Conservation (phyloP, 805 yeast species). For the Wickerhamomyces bisporus region DNA sequence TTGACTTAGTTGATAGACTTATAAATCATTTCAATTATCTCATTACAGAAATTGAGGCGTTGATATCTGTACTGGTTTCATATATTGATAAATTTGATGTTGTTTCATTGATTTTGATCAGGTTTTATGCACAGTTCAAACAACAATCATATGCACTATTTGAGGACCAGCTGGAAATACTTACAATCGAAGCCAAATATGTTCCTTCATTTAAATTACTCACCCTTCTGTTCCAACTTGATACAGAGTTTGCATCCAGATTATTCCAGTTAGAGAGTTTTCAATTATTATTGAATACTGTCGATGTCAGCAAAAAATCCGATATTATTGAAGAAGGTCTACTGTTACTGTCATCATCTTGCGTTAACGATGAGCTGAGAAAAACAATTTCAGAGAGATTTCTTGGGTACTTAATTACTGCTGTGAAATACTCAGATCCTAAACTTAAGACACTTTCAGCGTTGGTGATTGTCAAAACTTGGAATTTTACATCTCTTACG, state of each 20-base stretch:
- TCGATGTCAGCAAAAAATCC: constrained; percentile 4
- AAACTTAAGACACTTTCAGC: constrained; percentile 32
- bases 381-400: constrained; percentile 41
- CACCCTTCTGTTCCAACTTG: constrained; percentile 13
- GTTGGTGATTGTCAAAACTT: constrained; percentile 48
- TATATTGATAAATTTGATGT: constrained; percentile 7
- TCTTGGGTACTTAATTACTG: constrained; percentile 33
- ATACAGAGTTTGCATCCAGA: constrained; percentile 3
- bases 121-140: constrained; percentile 8
- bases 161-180: constrained; percentile 15
- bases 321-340: constrained; percentile 25
- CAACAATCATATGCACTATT: constrained; percentile 7
- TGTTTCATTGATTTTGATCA: constrained; percentile 12
- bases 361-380: constrained; percentile 48
- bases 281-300: constrained; percentile 20
- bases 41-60: constrained; percentile 9
- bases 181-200: constrained; percentile 20
- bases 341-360: constrained; percentile 37
- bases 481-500: constrained; percentile 38
- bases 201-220: constrained; percentile 20
- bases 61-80: constrained; percentile 9
- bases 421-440: constrained; percentile 21
- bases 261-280: constrained; percentile 26
- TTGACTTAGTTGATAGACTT: constrained; percentile 23
- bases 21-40: constrained; percentile 23